Evolutionary conservation across 768 basidiomycete genomes (phyloP).

Genomic region (Auriscalpium microsporum): DNA sequence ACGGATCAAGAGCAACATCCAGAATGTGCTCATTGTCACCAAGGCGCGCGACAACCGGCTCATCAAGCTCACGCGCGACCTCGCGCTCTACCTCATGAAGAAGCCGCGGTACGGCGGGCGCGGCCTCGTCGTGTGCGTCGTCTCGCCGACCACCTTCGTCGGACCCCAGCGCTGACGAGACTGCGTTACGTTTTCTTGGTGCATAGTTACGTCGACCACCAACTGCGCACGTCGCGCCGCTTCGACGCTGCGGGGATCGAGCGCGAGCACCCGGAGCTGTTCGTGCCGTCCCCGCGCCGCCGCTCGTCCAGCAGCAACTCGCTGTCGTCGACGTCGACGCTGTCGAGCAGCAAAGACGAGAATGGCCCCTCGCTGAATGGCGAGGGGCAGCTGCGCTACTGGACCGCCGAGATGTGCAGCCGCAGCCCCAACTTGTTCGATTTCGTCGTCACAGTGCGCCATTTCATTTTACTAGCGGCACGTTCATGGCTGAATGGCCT

Average conservation of each 20-base stretch:
- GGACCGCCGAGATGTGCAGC: conserved; percentile 96
- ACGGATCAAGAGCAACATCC: conserved; percentile 83
- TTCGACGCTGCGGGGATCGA: conserved; percentile 91
- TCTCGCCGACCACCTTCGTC: background rate
- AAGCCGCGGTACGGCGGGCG: conserved; percentile 64
- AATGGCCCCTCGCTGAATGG: conserved; percentile 31
- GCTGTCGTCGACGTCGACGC: conserved; percentile 46
- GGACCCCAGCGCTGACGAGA: conserved; percentile 11
- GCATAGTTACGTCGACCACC: conserved; percentile 85
- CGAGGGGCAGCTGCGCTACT: conserved; percentile 92
- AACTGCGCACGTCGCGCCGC: conserved; percentile 79
- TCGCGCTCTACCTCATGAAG: conserved; percentile 92
- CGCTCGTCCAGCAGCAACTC: conserved; percentile 63
- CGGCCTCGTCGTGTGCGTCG: conserved; percentile 76
- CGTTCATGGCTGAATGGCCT: background rate
- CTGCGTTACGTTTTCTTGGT: conserved; percentile 5
- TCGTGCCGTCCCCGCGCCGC: conserved; percentile 67
- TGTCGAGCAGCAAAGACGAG: conserved; percentile 36
- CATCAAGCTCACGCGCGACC: conserved; percentile 88
- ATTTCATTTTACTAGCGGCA: background rate
- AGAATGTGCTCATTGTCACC: conserved; percentile 90
- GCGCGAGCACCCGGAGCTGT: conserved; percentile 81
- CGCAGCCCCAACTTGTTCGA: conserved; percentile 89
- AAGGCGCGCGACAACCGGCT: conserved; percentile 96
- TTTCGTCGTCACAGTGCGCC: conserved; percentile 89